Base-by-base conservation (phyloP, 2,329 filamentous ascomycete species). In the Diaporthe sp. region DNA sequence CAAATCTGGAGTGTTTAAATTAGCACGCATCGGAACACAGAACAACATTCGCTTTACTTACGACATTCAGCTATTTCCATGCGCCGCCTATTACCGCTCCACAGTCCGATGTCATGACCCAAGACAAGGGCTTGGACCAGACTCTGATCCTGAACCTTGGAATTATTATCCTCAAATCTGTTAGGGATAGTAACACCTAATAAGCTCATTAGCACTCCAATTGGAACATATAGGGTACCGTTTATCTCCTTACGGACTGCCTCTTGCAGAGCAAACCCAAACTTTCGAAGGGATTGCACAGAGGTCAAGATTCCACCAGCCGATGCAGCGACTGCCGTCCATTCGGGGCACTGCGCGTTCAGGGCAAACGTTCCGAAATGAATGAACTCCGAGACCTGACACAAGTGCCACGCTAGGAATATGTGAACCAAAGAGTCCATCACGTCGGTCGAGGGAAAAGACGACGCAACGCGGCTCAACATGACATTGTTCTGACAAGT, bases 381-480 rank as follows among this genome's bases (percentile, higher is more conserved):
- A 73, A 94, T 88, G 85, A 88, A 93, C 60, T 86, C 85, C 61
- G 89, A 90, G 0, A 91, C 85, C 75, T 91, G 86, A 61, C 90
- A 87, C 35, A 86, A 83, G 57, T 92, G 89, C 1, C 86, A 86
- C 0, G 89, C 88, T 28, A 92, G 82, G 75, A 90, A 93, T 75
- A 89, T 88, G 75, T 92, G 89, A 17, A 92, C 85, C 72, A 93
- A 84, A 13, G 87, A 90, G 77, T 93, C 91, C 75, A 93, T 84
- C 3, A 91, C 81, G 30, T 90, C 88, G 25, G 90, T 86, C 1
- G 90, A 90, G 0, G 91, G 91, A 76, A 93, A 93, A 0, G 91
- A 91, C 1, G 86, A 88, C 25, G 88, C 89, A 28, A 90, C 89
- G 67, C 85, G 87, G 75, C 80, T 87, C 82, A 82, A 87, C 83